phyloP scores from a whole-genome alignment of 1,139 yeast species.

The Yamadazyma epiphylla region DNA sequence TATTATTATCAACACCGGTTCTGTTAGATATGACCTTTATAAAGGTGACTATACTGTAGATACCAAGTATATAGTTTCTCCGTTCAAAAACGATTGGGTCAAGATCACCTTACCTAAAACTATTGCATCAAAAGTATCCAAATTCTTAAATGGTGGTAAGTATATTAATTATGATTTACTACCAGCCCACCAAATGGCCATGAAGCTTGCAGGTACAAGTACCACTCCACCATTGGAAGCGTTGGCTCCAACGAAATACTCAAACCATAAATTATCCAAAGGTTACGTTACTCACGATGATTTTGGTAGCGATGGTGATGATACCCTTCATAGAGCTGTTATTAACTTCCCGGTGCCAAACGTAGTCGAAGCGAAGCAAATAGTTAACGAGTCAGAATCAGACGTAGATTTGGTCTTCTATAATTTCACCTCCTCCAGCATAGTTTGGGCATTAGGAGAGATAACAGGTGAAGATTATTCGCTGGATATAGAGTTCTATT shows the following conservation, averaged over 20 bases:
- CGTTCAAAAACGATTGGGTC: conserved; percentile 80
- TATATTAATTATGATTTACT: conserved; percentile 31
- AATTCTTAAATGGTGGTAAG: conserved; percentile 45
- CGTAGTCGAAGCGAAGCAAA: conserved; percentile 53
- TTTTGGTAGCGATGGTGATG: conserved; percentile 83
- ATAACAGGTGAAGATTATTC: conserved; percentile 19
- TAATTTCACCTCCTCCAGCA: conserved; percentile 65
- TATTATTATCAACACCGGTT: conserved; percentile 80
- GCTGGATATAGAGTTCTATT: conserved; percentile 22
- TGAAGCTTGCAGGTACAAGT: not conserved
- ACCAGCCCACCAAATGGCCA: conserved; percentile 25
- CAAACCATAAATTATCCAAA: conserved; percentile 22
- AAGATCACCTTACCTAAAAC: conserved; percentile 50
- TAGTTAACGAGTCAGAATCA: conserved; percentile 15
- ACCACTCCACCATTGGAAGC: not conserved
- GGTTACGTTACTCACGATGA: conserved; percentile 88
- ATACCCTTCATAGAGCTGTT: conserved; percentile 70
- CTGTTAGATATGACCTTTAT: conserved; percentile 82
- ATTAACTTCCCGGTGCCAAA: conserved; percentile 65
- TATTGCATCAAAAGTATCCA: conserved; percentile 46
- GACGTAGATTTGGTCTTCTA: conserved; percentile 71
- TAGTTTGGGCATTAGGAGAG: conserved; percentile 52
- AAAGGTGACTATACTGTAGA: conserved; percentile 83
- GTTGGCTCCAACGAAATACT: conserved; percentile 6
- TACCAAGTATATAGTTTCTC: conserved; percentile 79